Base-by-base conservation (phyloP, 2,329 filamentous ascomycete genomes). In the Diaporthe sp. region DNA sequence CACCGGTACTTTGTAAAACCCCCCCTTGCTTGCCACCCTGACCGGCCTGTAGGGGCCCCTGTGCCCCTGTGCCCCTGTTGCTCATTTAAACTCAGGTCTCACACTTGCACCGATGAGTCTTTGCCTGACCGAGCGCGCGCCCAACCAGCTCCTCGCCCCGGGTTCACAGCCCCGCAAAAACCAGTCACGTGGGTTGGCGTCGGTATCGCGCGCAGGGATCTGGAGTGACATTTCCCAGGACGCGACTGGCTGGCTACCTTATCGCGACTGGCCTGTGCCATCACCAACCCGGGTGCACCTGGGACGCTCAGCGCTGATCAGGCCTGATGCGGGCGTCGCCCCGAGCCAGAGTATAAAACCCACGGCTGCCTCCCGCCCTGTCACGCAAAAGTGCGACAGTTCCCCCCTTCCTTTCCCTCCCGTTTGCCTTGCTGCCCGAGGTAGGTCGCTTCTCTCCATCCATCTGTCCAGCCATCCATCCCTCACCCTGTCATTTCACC, bases 71-170 rank as follows among this genome's bases (percentile, higher is more conserved):
- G n/a, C n/a, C n/a, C n/a, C 51, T 74, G 74, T 56, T 71, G 50
- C 66, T 74, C 68, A 58, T 37, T 42, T 15, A 73, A 71, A 70
- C 53, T 55, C 59, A 44, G 56, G 65, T 65, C 66, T 74, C 56
- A 65, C 66, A 74, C 68, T 65, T 61, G 58, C 17, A 74, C 71
- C 44, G 74, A 75, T 75, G 74, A 74, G 74, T 75, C 74, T 37
- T 71, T 56, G 55, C 42, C 30, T 39, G 61, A 69, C 71, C 66
- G 66, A 70, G 37, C 44, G 25, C 39, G 35, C 30, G 37, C 32
- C 74, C 72, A 75, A 75, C 37, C 71, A 75, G 25, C 25, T 19
- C 3, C 42, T 10, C 17, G 42, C 39, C 17, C 5, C 12, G 7
- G 10, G 4, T 2, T 51, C 30, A 17, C 12, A 27, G 66, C 30